phyloP scores from a whole-genome alignment of 2,329 filamentous ascomycete species.

The Xylaria sp. region DNA sequence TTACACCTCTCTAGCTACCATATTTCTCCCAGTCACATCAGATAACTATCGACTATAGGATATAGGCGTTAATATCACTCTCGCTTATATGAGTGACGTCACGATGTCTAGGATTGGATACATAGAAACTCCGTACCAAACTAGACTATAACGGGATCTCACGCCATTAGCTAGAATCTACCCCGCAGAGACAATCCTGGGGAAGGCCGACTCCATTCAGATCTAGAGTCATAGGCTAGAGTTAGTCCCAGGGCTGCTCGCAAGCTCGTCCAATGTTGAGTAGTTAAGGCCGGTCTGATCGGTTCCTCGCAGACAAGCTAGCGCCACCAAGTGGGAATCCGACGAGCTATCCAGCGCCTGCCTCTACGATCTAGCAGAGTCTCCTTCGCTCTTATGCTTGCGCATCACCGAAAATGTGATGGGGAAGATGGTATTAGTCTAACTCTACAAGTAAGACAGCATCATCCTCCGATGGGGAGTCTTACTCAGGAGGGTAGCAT shows the following conservation, averaged over 20 bases:
- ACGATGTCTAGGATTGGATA: not conserved
- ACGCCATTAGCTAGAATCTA: not conserved
- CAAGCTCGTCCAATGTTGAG: slow-evolving; percentile 24
- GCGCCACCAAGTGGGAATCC: not conserved
- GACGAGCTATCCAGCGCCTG: not conserved
- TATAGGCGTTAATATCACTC: no score
- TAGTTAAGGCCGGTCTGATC: slow-evolving; percentile 13
- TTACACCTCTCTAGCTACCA: not conserved
- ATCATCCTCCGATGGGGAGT: not conserved
- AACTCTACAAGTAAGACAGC: not conserved
- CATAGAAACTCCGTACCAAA: not conserved
- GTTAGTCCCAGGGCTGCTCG: slow-evolving; percentile 2
- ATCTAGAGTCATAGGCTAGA: not conserved
- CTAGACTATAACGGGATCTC: not conserved
- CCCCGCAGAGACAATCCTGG: not conserved
- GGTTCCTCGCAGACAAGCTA: not conserved
- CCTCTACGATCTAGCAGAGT: not conserved
- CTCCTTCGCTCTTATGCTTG: no score
- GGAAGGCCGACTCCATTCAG: not conserved
- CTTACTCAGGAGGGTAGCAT: not conserved
- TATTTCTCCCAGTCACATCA: not conserved
- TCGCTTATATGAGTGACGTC: not conserved
- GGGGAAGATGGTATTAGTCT: not conserved
- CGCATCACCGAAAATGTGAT: not conserved
- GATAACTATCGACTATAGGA: no score